phyloP scores from a whole-genome alignment of 1,284 basidiomycete genomes.

The Cystobasidiaceae sp. region DNA sequence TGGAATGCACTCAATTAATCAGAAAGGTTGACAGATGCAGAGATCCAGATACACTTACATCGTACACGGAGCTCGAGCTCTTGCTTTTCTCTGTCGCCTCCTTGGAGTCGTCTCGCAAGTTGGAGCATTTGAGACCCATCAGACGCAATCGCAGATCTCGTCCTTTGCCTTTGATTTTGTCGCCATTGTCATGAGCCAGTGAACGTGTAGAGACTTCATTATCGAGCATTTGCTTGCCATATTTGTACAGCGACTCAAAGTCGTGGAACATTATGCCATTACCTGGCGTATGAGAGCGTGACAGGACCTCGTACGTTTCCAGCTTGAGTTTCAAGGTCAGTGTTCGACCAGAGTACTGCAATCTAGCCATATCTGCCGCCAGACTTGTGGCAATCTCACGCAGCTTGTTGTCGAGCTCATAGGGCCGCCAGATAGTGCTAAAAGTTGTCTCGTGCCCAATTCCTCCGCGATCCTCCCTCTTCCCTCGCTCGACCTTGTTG shows the following conservation, averaged over 20 bases:
- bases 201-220: slow-evolving; percentile 52
- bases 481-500: slow-evolving; percentile 67
- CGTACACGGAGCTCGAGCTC: neutral
- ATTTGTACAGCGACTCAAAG: slow-evolving; percentile 49
- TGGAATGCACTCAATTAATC: neutral
- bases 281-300: slow-evolving; percentile 69
- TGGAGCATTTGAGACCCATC: slow-evolving; percentile 37
- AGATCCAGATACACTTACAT: neutral
- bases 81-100: slow-evolving; percentile 10
- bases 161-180: slow-evolving; percentile 30
- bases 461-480: slow-evolving; percentile 75
- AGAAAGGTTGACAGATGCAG: neutral
- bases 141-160: slow-evolving; percentile 35
- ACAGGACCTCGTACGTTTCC: slow-evolving; percentile 74
- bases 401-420: slow-evolving; percentile 50
- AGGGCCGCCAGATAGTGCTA: slow-evolving; percentile 10
- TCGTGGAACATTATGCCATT: slow-evolving; percentile 44
- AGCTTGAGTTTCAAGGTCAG: slow-evolving; percentile 47
- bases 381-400: slow-evolving; percentile 73
- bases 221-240: slow-evolving; percentile 72
- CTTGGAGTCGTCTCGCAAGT: slow-evolving; percentile 37
- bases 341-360: slow-evolving; percentile 49
- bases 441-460: slow-evolving; percentile 77
- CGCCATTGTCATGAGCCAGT: slow-evolving; percentile 25
- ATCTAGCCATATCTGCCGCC: slow-evolving; percentile 63